Conservation (phyloP, 2,329 filamentous ascomycete species). For the Metarhizium brunneum region DNA sequence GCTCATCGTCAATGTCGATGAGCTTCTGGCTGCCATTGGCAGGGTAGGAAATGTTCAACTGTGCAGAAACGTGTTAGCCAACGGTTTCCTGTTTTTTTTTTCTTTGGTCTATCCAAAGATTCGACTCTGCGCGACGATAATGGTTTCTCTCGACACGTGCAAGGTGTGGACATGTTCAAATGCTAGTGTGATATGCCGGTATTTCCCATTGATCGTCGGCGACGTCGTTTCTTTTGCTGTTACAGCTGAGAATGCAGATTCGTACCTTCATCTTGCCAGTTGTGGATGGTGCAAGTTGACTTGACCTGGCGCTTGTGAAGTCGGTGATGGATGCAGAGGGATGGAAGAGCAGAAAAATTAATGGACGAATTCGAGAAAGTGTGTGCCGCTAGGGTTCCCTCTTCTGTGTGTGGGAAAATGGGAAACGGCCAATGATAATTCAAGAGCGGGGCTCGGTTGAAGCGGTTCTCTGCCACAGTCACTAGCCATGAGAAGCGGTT, state of each 20-base stretch:
- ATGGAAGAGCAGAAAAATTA: conserved; percentile 19
- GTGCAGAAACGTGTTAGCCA: conserved; percentile 23
- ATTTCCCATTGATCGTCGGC: background rate
- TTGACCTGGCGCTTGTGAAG: conserved; percentile 31
- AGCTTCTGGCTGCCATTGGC: conserved; percentile 99
- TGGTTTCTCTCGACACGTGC: background rate
- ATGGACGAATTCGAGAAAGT: conserved; percentile 27
- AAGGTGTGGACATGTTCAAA: background rate
- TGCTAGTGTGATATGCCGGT: background rate
- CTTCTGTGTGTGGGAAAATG: conserved; percentile 6
- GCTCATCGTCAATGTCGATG: conserved; percentile 98
- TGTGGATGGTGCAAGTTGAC: conserved; percentile 35
- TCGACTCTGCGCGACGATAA: background rate
- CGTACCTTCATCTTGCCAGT: conserved; percentile 41
- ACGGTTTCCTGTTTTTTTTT: background rate
- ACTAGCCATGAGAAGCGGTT: conserved; percentile 3
- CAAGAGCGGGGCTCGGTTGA: background rate
- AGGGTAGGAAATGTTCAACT: conserved; percentile 73
- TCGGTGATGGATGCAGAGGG: conserved; percentile 20
- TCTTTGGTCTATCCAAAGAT: background rate
- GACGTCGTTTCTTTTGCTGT: background rate
- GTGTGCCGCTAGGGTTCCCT: conserved; percentile 32
- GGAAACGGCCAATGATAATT: conserved; percentile 23
- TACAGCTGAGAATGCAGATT: background rate
- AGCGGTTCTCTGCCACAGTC: background rate